phyloP scores from a whole-genome alignment of 176 grass and related monocot genomes.

The Avena atlantica region DNA sequence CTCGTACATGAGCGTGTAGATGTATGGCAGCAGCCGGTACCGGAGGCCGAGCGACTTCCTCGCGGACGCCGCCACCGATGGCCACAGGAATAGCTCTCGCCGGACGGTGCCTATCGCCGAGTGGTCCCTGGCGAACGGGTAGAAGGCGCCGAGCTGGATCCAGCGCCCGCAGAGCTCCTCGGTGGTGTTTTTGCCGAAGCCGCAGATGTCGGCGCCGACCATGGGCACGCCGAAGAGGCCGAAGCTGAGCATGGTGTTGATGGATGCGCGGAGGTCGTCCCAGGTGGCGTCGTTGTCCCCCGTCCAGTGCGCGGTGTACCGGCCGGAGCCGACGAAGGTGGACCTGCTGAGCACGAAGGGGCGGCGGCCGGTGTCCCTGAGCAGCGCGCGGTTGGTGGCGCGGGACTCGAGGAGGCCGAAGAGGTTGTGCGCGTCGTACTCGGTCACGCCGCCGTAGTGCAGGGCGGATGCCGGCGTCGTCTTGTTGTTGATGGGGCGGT shows the following conservation, averaged over 20 bases:
- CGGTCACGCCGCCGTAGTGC: constrained; percentile 66
- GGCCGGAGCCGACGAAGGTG: constrained; percentile 84
- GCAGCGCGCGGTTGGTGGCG: constrained; percentile 61
- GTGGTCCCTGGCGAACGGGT: constrained; percentile 86
- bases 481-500: constrained; percentile 61
- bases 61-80: constrained; percentile 62
- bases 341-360: constrained; percentile 82
- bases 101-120: constrained; percentile 47
- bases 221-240: constrained; percentile 87
- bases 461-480: constrained; percentile 69
- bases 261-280: constrained; percentile 71
- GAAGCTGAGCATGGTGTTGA: constrained; percentile 71
- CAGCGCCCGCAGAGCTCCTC: constrained; percentile 84
- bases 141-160: constrained; percentile 97
- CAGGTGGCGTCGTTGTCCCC: constrained; percentile 67
- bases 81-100: constrained; percentile 77
- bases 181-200: constrained; percentile 64
- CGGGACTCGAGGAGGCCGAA: constrained; percentile 65
- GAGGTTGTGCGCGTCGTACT: constrained; percentile 92
- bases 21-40: constrained; percentile 68
- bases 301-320: constrained; percentile 80
- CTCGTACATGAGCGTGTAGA: constrained; percentile 84
- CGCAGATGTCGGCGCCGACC: constrained; percentile 91
- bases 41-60: constrained; percentile 76
- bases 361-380: constrained; percentile 59